phyloP scores from a whole-genome alignment of 2,329 filamentous ascomycete species.

The Aspergillus fischeri region DNA sequence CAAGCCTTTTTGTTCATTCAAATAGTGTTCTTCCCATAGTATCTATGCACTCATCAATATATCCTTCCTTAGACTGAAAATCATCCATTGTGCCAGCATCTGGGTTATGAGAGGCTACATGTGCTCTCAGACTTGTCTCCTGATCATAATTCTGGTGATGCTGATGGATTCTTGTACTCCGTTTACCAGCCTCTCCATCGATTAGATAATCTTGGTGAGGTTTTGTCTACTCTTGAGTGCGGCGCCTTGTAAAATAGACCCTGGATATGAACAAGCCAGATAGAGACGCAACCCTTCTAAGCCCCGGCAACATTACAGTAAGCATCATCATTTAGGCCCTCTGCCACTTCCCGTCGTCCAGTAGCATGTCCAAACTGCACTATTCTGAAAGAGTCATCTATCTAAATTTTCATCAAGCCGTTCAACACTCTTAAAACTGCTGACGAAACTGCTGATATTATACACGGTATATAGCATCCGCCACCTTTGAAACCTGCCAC shows the following conservation, averaged over 20 bases:
- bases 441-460: constrained; percentile 1
- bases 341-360: not conserved
- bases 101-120: not conserved
- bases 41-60: not conserved
- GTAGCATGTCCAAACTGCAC: not conserved
- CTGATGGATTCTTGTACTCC: too few relatives aligned
- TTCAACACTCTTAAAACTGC: not conserved
- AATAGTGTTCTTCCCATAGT: not conserved
- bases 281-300: not conserved
- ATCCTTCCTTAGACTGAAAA: not conserved
- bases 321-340: not conserved
- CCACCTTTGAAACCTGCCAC: constrained; percentile 76
- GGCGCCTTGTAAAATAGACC: not conserved
- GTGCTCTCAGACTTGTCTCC: not conserved
- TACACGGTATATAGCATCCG: constrained; percentile 81
- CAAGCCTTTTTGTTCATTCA: not conserved
- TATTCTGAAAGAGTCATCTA: not conserved
- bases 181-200: too few relatives aligned
- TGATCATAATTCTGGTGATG: too few relatives aligned
- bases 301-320: not conserved
- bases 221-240: not conserved
- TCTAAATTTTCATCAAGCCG: not conserved
- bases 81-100: not conserved
- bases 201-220: not conserved
- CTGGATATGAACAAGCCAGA: not conserved